Percentiles rank a stretch among this genome's conserved stretches.
phyloP scores from a whole-genome alignment of 768 basidiomycete species.

The Xerocomellus dryophilus region DNA sequence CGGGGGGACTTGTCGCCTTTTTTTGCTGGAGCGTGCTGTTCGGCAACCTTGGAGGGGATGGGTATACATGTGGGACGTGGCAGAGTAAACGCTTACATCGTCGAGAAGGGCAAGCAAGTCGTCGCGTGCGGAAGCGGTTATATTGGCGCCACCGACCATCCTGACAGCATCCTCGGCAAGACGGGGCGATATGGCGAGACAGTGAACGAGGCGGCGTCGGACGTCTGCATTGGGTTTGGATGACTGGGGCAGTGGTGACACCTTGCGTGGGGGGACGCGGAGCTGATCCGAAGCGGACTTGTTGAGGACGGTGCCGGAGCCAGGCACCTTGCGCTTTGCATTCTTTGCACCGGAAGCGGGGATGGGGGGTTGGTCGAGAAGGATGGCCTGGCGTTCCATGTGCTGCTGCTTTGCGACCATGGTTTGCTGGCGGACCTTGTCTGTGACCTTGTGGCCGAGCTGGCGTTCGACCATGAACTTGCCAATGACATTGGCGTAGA shows the following conservation, averaged over 20 bases:
- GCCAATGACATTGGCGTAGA: slow-evolving; percentile 71
- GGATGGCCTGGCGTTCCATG: slow-evolving; percentile 46
- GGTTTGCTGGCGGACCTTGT: slow-evolving; percentile 45
- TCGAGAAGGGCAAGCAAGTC: slow-evolving; percentile 49
- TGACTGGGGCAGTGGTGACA: slow-evolving; percentile 28
- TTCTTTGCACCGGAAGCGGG: slow-evolving; percentile 35
- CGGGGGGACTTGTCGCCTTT: slow-evolving; percentile 38
- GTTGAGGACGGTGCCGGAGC: slow-evolving; percentile 27
- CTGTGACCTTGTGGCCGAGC: slow-evolving; percentile 43
- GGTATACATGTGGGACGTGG: neutral
- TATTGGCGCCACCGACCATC: slow-evolving; percentile 44
- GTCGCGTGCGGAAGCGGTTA: slow-evolving; percentile 34
- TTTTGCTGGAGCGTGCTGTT: slow-evolving; percentile 34
- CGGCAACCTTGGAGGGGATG: slow-evolving; percentile 45
- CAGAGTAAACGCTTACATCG: slow-evolving; percentile 38
- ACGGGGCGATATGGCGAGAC: slow-evolving; percentile 50
- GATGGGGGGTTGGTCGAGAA: slow-evolving; percentile 38
- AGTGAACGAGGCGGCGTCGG: slow-evolving; percentile 45
- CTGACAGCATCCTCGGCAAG: slow-evolving; percentile 37
- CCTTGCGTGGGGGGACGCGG: slow-evolving; percentile 31
- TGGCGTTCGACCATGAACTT: slow-evolving; percentile 67
- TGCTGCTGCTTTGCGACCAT: slow-evolving; percentile 48
- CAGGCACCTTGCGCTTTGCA: slow-evolving; percentile 40
- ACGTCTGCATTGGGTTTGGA: slow-evolving; percentile 22
- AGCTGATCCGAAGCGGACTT: slow-evolving; percentile 30